These are phyloP conservation scores for Paramecium biaurelia DNA, from an alignment of 73 alveolate genomes.

Conservation along the genomic window DNA sequence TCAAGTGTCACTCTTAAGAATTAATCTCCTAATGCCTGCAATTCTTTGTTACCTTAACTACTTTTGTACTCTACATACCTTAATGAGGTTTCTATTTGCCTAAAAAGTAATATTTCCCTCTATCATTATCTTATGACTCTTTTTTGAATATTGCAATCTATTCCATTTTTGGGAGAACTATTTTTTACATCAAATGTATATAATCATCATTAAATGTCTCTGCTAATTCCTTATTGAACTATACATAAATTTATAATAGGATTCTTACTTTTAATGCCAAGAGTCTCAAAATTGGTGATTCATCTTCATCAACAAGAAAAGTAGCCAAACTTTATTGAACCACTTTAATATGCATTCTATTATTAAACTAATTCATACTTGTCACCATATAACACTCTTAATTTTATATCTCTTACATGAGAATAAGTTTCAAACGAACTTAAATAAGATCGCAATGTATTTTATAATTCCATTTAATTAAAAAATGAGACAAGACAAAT, in stretches of 20 bases:
- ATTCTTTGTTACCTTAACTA: slow-evolving; percentile 42
- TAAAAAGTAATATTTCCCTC: not conserved
- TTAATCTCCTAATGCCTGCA: not conserved
- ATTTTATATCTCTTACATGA: slow-evolving; percentile 19
- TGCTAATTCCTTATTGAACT: slow-evolving; percentile 40
- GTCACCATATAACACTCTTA: slow-evolving; percentile 35
- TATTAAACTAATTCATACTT: not conserved
- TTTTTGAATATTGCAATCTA: not conserved
- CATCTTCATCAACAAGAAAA: not conserved
- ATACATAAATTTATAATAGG: not conserved
- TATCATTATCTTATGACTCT: not conserved
- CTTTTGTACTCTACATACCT: not conserved
- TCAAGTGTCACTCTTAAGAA: not conserved
- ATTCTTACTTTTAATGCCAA: not conserved
- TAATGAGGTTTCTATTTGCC: not conserved
- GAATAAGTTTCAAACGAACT: slow-evolving; percentile 10
- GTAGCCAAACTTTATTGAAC: not conserved
- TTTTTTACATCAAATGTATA: not conserved
- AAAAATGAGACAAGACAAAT: not conserved
- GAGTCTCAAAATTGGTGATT: slow-evolving; percentile 15
- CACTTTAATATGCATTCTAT: not conserved
- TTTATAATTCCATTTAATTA: slow-evolving; percentile 2
- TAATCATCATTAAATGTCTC: slow-evolving; percentile 20
- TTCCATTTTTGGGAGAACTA: slow-evolving; percentile 29
- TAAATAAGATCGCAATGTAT: not conserved